These are phyloP conservation scores for Rhododendron griersonianum DNA, from an alignment of 148 eudicot species.

Conservation along the genomic window DNA sequence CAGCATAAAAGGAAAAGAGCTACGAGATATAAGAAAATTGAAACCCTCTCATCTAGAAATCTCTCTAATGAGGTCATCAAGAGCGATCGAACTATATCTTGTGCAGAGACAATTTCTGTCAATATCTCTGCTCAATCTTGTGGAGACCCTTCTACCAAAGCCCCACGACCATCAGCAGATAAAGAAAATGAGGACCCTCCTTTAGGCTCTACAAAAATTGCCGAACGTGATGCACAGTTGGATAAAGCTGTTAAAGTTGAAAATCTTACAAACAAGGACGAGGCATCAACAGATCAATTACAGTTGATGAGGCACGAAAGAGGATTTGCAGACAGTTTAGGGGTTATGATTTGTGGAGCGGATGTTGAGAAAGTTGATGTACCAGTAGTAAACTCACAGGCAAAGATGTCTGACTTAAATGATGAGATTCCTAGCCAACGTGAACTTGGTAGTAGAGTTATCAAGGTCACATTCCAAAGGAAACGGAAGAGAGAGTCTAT, in stretches of 20 bases:
- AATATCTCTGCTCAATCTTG: constrained; percentile 12
- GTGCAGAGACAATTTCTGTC: constrained; percentile 10
- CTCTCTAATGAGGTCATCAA: constrained; percentile 11
- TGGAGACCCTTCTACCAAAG: constrained; percentile 11
- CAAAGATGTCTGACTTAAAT: constrained; percentile 16
- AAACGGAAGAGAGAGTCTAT: constrained; percentile 41
- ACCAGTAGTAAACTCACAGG: constrained; percentile 14
- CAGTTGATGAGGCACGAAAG: constrained; percentile 21
- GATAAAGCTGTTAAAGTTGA: constrained; percentile 15
- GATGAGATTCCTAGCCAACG: constrained; percentile 29
- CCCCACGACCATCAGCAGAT: constrained; percentile 3
- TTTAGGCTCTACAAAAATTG: constrained; percentile 9
- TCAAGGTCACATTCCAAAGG: constrained; percentile 57
- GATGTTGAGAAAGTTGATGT: constrained; percentile 23
- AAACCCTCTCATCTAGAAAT: constrained; percentile 11
- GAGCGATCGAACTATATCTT: constrained; percentile 12
- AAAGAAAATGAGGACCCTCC: constrained; percentile 6
- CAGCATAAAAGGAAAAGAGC: constrained; percentile 24
- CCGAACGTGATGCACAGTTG: constrained; percentile 16
- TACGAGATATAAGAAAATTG: constrained; percentile 25
- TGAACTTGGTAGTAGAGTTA: constrained; percentile 30
- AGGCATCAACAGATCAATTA: constrained; percentile 20
- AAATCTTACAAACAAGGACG: constrained; percentile 12
- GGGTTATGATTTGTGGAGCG: constrained; percentile 12
- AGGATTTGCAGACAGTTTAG: constrained; percentile 17